Evolutionary conservation across 2,329 filamentous ascomycete species (phyloP).

Genomic region (Harringtonia aguacate): DNA sequence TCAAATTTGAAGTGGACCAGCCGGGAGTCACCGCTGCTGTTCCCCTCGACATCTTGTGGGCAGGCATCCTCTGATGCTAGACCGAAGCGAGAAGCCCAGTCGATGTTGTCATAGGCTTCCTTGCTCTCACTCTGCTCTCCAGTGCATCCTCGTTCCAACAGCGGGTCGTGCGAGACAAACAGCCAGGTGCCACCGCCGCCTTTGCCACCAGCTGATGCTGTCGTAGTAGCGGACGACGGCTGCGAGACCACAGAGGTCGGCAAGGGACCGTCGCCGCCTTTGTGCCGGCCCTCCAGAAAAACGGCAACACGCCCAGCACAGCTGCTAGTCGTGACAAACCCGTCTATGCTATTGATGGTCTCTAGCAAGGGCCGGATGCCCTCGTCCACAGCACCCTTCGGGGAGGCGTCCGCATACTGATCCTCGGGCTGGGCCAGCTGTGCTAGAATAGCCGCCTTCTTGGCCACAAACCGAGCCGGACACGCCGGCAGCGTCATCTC

Average conservation of each 20-base stretch:
- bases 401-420: constrained; percentile 73
- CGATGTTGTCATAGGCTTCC: constrained; percentile 10
- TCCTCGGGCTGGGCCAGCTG: constrained; percentile 57
- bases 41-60: constrained; percentile 12
- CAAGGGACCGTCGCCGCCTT: constrained; percentile 9
- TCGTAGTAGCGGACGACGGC: constrained; percentile 10
- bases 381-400: constrained; percentile 77
- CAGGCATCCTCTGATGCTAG: constrained; percentile 20
- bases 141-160: no score
- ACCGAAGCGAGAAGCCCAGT: constrained; percentile 25
- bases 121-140: constrained; percentile 17
- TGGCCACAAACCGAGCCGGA: constrained; percentile 19
- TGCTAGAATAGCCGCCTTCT: constrained; percentile 63
- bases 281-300: constrained; percentile 70
- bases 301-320: constrained; percentile 82
- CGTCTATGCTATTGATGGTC: constrained; percentile 63
- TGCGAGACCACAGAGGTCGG: background rate
- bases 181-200: constrained; percentile 77
- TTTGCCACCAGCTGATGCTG: constrained; percentile 67
- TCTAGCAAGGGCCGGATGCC: constrained; percentile 68
- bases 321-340: constrained; percentile 84
- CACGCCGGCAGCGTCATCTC: constrained; percentile 8
- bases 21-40: constrained; percentile 12
- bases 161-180: constrained; percentile 74
- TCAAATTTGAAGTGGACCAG: constrained; percentile 85